Evolutionary conservation across 2,329 filamentous ascomycete genomes (phyloP), one percentile per base, ranked within the genome.

Genomic region (Colletotrichum tofieldiae): DNA sequence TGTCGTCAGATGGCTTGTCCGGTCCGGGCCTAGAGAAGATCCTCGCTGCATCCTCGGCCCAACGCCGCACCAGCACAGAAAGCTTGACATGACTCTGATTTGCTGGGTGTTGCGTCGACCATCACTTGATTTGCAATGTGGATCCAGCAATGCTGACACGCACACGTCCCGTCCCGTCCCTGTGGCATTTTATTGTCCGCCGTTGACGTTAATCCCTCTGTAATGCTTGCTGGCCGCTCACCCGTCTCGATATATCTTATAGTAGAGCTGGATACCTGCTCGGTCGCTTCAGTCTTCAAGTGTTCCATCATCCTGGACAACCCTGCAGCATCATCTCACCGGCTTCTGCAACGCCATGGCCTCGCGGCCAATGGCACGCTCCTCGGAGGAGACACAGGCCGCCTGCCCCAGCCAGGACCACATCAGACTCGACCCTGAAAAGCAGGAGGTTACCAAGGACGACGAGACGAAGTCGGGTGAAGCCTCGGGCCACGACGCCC

Each of bases 1-100:
- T 62, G 12, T 51, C 59, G 43, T 49, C 43, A 39, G 29, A 37
- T 32, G 37, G 37, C 41, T 60, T 60, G 26, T 29, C 32, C 54
- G 54, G 32, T 37, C 20, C 54, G 54, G 32, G 35, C n/a, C 54
- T 41, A 41, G n/a, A 14, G 35, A 4, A 23, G 5, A 41, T 18
- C 2, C 4, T 26, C n/a, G n/a, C 35, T 23, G 35, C 32, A 9
- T 26, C 7, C n/a, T 41, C 11, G 16, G 14, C 11, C 35, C 8
- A n/a, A 18, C n/a, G 35, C 5, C 20, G 20, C 35, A 6, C 35
- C 37, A 18, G 3, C 3, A n/a, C 18, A 12, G 18, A 37, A 55
- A 37, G 52, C 32, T 55, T 23, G 52, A 23, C 32, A 16, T 37
- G 52, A 14, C n/a, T 12, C 52, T 11, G 3, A 18, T 18, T 39